These are phyloP conservation scores for Lepiota brunneoincarnata DNA, from an alignment of 768 basidiomycete genomes.

Conservation along the genomic window DNA sequence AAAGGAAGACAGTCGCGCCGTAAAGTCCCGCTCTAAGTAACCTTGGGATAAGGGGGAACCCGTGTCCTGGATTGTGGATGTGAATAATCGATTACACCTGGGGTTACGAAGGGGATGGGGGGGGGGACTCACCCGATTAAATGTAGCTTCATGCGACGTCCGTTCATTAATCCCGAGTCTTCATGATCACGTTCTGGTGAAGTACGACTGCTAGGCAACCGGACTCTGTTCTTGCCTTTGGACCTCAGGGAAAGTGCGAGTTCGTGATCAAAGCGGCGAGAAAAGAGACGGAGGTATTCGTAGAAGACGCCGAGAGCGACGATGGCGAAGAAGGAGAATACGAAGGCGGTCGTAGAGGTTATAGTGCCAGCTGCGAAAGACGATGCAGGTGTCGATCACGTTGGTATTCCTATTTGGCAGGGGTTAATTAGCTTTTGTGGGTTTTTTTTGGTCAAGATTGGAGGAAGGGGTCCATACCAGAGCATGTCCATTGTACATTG, in stretches of 20 bases:
- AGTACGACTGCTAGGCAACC: constrained; percentile 31
- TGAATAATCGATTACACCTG: not conserved
- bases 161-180: constrained; percentile 52
- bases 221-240: constrained; percentile 37
- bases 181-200: constrained; percentile 42
- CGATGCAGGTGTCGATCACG: constrained; percentile 75
- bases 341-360: constrained; percentile 48
- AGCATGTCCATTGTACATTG: constrained; percentile 81
- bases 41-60: constrained; percentile 49
- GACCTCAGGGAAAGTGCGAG: constrained; percentile 48
- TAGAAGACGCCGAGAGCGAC: constrained; percentile 68
- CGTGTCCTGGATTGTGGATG: constrained; percentile 33
- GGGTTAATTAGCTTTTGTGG: not conserved
- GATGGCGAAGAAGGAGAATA: constrained; percentile 64
- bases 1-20: constrained; percentile 72
- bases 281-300: constrained; percentile 73
- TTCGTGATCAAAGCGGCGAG: constrained; percentile 53
- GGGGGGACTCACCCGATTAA: constrained; percentile 39
- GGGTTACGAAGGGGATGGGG: not conserved
- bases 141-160: constrained; percentile 35
- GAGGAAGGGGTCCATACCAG: constrained; percentile 41
- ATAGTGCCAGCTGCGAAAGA: constrained; percentile 83
- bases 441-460: not conserved
- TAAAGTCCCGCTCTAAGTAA: constrained; percentile 67
- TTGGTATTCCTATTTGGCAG: constrained; percentile 61